Evolutionary conservation across 331 rosid genomes (phyloP), one percentile per base, ranked within the genome.

Genomic region (Prunus yedoensis): DNA sequence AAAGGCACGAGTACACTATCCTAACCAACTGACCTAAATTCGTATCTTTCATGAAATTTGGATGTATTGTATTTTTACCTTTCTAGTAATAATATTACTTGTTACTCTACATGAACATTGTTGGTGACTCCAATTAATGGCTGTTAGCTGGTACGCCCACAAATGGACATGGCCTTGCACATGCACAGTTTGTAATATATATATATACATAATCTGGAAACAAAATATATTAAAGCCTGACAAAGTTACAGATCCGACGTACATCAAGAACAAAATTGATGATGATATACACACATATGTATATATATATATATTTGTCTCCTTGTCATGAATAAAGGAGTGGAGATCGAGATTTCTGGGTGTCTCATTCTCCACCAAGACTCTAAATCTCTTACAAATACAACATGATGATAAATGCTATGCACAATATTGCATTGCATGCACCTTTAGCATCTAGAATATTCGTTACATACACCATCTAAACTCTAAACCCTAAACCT

Each of bases 351-450:
- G 75, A 32, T 71, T 47, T 53, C 20, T 52, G 28, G 74, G 30
- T 32, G 74, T 52, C 61, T 69, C 74, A 17, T 69, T 69, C 74
- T 50, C 62, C 50, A 8, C 74, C 61, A 50, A 45, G 20, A 25
- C 28, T 17, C 43, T 23, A 5, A 49, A 17, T 47, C 14, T 49
- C 2, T 49, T 46, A 5, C 8, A 63, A 14, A 63, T 15, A 10
- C 52, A 47, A 47, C 52, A 47, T 47, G 17, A 38, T 38, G 43
- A 38, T 38, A 38, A 38, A 38, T 6, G 43, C 9, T 6, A 35
- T 5, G 41, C 41, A 35, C 41, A 32, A 32, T 32, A 4, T 35
- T 35, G 41, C 41, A 35, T 35, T 35, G 41, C 41, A 35, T 35
- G 41, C 52, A 47, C 51, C 14, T 13, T 10, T 13, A 46, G 14